Conservation (phyloP, 1,139 yeast species). For the Hanseniaspora uvarum region DNA sequence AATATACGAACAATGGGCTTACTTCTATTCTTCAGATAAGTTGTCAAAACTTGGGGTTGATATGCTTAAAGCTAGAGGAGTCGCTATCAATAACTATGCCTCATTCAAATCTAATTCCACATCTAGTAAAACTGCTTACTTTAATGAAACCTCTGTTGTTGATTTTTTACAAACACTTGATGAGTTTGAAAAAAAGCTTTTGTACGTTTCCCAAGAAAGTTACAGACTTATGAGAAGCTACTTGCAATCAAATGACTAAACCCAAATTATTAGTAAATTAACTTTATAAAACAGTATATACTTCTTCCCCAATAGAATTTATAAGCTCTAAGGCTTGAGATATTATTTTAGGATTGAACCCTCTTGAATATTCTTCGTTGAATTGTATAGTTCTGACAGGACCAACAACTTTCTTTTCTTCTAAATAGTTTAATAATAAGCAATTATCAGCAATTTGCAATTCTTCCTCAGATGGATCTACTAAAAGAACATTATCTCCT, state of each 20-base stretch:
- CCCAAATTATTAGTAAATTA: background rate
- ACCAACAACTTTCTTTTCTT: conserved; percentile 48
- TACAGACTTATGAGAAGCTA: conserved; percentile 56
- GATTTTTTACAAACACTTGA: conserved; percentile 59
- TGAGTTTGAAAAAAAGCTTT: conserved; percentile 59
- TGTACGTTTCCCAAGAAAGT: conserved; percentile 49
- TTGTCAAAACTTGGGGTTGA: conserved; percentile 44
- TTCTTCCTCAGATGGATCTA: conserved; percentile 79
- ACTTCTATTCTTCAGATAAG: conserved; percentile 56
- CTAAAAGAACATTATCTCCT: conserved; percentile 46
- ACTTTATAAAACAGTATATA: conserved; percentile 25
- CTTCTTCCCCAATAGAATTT: conserved; percentile 26
- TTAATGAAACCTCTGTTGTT: conserved; percentile 9
- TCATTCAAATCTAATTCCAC: conserved; percentile 21
- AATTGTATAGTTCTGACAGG: conserved; percentile 54
- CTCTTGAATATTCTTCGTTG: conserved; percentile 27
- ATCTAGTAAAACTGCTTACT: conserved; percentile 11
- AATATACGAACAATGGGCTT: conserved; percentile 64
- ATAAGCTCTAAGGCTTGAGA: conserved; percentile 25
- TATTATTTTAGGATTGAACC: conserved; percentile 25
- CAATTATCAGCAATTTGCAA: conserved; percentile 82
- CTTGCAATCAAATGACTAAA: conserved; percentile 27
- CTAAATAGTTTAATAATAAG: conserved; percentile 55
- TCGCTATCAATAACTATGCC: conserved; percentile 63
- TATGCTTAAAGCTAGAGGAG: conserved; percentile 54